Base-by-base conservation (phyloP, 2,329 filamentous ascomycete species). In the Phoma sp. region DNA sequence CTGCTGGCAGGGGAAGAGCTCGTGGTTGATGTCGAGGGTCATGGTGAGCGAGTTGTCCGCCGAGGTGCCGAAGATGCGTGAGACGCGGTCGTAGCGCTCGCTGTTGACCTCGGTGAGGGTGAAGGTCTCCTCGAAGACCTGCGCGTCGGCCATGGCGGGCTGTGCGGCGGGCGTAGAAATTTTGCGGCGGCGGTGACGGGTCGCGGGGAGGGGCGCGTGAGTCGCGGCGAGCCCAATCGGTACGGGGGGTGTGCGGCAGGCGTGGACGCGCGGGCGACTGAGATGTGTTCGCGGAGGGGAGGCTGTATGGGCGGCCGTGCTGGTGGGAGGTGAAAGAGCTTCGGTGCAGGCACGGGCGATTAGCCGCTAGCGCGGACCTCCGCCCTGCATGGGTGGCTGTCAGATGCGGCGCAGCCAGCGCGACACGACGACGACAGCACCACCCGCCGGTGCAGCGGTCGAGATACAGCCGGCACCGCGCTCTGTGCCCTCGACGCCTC, bases 91-190 rank as follows among this genome's bases (percentile, higher is more conserved):
- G 78, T 99, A 99, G 79, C 97, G 96, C 70, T 88, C 85, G 70
- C 87, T 84, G 80, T 96, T 90, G 74, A 92, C 81, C 49, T 84
- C 79, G 64, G 87, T 93, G 68, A 98, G 83, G 57, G 84, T 90
- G 84, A 98, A 97, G 69, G 86, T 88, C 73, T 96, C 92, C 78
- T 97, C 92, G 79, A 96, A 96, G 76, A 98, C 90, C 70, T 95
- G 89, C 53, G 93, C 88, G 80, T 98, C 93, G 65, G 90, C 88
- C 77, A 91, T 87, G 64, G 78, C 81, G 64, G 43, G 39, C 29
- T 50, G 21, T 32, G 42, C 38, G 34, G n/a, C 7, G 28, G 48
- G 18, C 9, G 32, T 37, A 42, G 45, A 43, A 39, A 48, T 38
- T 47, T 48, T 34, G 39, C 39, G 34, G 46, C 11, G 15, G 30